Evolutionary conservation across 2,329 filamentous ascomycete genomes (phyloP).

Genomic region (Botrytis galanthina): DNA sequence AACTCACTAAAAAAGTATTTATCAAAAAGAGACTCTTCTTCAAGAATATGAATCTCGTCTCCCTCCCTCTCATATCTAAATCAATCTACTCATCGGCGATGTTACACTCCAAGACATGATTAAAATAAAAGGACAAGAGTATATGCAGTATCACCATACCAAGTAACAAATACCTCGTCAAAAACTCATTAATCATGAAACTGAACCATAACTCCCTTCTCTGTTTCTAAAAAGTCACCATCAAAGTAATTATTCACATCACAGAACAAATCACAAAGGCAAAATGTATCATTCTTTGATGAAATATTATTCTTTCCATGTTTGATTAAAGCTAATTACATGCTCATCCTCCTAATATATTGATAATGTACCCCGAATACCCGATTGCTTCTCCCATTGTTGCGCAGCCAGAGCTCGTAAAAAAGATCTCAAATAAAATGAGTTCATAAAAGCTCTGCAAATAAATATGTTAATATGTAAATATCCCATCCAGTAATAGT

Average conservation of each 20-base stretch:
- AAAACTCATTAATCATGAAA: background rate
- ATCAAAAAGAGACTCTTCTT: background rate
- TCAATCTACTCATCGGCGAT: background rate
- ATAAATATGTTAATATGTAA: background rate
- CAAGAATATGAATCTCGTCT: background rate
- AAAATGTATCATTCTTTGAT: background rate
- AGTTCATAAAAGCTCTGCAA: background rate
- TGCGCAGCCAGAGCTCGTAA: constrained; percentile 1
- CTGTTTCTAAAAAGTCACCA: background rate
- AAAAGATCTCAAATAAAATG: constrained; percentile 3
- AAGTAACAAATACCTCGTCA: background rate
- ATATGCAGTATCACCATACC: background rate
- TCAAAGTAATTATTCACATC: background rate
- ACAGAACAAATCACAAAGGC: background rate
- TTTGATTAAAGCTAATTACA: constrained; percentile 11
- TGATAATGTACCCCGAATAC: background rate
- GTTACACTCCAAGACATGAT: background rate
- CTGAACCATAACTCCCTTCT: background rate
- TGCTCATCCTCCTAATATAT: background rate
- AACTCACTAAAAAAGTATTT: no score
- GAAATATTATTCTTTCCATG: background rate
- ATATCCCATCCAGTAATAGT: background rate
- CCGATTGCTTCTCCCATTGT: background rate
- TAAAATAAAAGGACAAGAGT: background rate
- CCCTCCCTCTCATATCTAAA: background rate